phyloP scores from a whole-genome alignment of 441 rosid species.

The Eutrema salsugineum region DNA sequence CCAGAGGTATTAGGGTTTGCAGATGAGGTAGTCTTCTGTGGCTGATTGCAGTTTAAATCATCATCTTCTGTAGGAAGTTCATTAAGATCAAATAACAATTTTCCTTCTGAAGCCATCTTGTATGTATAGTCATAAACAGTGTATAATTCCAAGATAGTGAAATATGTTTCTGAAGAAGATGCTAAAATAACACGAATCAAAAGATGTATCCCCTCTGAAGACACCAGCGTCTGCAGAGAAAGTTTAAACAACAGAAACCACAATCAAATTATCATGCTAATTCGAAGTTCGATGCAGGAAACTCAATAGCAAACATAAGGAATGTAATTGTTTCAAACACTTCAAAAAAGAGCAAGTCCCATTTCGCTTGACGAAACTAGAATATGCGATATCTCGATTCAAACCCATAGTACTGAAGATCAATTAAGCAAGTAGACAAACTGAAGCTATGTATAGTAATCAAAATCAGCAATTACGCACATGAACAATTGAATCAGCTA shows the following conservation, averaged over 20 bases:
- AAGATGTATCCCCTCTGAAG: constrained; percentile 3
- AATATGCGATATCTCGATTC: no score
- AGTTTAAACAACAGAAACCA: not conserved
- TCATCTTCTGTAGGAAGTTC: constrained; percentile 73
- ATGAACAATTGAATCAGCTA: not conserved
- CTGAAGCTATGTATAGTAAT: not conserved
- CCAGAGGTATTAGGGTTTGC: constrained; percentile 42
- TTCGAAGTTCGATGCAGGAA: no score
- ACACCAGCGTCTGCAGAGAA: constrained; percentile 21
- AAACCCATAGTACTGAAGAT: not conserved
- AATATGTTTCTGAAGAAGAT: constrained; percentile 17
- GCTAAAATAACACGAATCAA: constrained; percentile 18
- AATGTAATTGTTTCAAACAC: not conserved
- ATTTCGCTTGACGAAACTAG: not conserved
- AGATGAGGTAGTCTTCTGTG: constrained; percentile 58
- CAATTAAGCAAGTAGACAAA: not conserved
- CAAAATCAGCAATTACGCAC: not conserved
- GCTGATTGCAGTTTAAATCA: constrained; percentile 49
- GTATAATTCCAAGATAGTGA: constrained; percentile 23
- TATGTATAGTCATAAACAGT: constrained; percentile 68
- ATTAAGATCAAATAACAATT: constrained; percentile 90
- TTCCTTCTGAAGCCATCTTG: constrained; percentile 93
- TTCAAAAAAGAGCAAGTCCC: not conserved
- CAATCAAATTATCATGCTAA: constrained; percentile 1
- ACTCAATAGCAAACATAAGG: no score